Conservation (phyloP, 2,329 filamentous ascomycete genomes). For the Knoxdaviesia proteae region DNA sequence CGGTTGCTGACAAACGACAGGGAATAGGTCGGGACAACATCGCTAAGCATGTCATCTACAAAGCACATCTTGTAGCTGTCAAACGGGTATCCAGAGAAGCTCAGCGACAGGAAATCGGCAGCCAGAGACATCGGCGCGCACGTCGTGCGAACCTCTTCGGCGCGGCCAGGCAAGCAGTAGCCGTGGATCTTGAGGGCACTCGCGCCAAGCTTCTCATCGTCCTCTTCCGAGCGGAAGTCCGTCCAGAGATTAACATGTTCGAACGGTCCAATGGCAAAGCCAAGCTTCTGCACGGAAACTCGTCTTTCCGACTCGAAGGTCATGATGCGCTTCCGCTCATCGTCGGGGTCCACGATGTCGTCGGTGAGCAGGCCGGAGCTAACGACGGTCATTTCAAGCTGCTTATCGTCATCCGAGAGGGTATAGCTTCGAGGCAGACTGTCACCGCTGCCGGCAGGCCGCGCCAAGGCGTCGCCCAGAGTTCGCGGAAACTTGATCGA, state of each 20-base stretch:
- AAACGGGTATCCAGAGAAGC: slow-evolving; percentile 80
- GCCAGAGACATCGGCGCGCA: slow-evolving; percentile 69
- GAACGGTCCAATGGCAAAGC: slow-evolving; percentile 86
- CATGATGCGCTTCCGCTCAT: slow-evolving; percentile 70
- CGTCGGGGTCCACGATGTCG: slow-evolving; percentile 55
- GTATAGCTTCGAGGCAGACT: slow-evolving; percentile 8
- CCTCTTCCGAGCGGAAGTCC: slow-evolving; percentile 72
- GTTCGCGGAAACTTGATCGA: slow-evolving; percentile 73
- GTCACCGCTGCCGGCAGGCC: slow-evolving; percentile 12
- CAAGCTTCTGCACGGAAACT: slow-evolving; percentile 71
- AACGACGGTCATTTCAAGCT: slow-evolving; percentile 72
- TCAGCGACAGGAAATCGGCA: slow-evolving; percentile 77
- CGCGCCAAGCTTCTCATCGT: slow-evolving; percentile 74
- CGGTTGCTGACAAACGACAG: slow-evolving; percentile 75
- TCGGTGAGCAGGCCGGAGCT: slow-evolving; percentile 80
- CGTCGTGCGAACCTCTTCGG: slow-evolving; percentile 67
- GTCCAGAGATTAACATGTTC: slow-evolving; percentile 74
- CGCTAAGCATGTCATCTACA: slow-evolving; percentile 65
- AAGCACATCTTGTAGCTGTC: slow-evolving; percentile 86
- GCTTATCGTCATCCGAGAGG: slow-evolving; percentile 58
- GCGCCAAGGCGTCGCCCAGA: slow-evolving; percentile 49
- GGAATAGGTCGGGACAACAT: slow-evolving; percentile 59
- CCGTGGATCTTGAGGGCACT: slow-evolving; percentile 78
- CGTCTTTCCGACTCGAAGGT: slow-evolving; percentile 60
- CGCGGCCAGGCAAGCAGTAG: slow-evolving; percentile 71